Evolutionary conservation across 108 stramenopile genomes (phyloP), one percentile per base, ranked within the genome.

Genomic region (Nitzschia sp.): DNA sequence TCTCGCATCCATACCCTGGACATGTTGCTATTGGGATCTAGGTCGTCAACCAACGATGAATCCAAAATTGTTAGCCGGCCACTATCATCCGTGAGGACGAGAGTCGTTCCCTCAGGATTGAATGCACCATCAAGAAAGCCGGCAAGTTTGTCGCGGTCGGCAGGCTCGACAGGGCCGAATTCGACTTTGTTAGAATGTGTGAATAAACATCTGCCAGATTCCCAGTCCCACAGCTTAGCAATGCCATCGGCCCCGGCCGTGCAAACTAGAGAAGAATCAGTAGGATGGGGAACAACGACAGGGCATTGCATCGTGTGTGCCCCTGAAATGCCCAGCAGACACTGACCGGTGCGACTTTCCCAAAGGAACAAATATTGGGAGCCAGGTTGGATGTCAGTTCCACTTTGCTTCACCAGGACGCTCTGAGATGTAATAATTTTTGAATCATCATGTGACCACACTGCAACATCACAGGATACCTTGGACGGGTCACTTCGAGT

Each of bases 1-100:
- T 94, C 90, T 35, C 63, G 60, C 89, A 94, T 86, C 89, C 89
- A 93, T n/a, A n/a, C n/a, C n/a, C n/a, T n/a, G n/a, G n/a, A n/a
- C 56, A 23, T 24, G 13, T 62, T 30, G 17, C 76, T 48, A 18
- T 56, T 57, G 23, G 46, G 35, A 24, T 35, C 17, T 29, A 30
- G 36, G 26, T 61, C 58, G 38, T 69, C 28, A 24, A 67, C 68
- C 13, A 26, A 25, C 27, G 55, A 33, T 1, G 78, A 83, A 67
- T 91, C 88, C 54, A 94, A 74, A 5, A 94, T 71, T 21, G 82
- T 79, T 8, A 94, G 63, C 34, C 85, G 68, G 2, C 93, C 93
- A 59, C 65, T 74, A 57, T 92, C 89, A 65, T 94, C 93, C 1
- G 90, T 87, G 23, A 94, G 68, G 35, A 94, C 76, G 24, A 91